A percentile compares a stretch with the other conserved stretches of the same genome.
Conservation (phyloP, 140 eudicot species). For the Eryngium alpinum region DNA sequence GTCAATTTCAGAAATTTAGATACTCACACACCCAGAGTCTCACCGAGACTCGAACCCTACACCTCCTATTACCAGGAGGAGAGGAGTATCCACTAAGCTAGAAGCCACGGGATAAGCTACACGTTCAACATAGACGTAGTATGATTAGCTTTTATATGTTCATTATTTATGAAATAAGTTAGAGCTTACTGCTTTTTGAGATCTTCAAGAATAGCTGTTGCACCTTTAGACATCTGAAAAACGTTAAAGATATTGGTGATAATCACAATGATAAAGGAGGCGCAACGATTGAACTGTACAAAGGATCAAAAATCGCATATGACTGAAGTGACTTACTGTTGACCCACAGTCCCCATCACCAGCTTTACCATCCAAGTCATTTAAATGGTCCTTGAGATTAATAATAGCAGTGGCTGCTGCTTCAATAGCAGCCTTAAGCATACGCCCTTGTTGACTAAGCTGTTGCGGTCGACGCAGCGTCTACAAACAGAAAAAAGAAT, state of each 20-base stretch:
- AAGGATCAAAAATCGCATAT: conserved; percentile 10
- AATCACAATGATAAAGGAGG: conserved; percentile 1
- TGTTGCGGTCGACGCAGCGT: conserved; percentile 62
- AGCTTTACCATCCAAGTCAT: conserved; percentile 93
- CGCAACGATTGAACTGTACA: neutral
- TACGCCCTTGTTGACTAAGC: conserved; percentile 55
- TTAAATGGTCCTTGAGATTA: conserved; percentile 56
- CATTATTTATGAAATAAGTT: neutral
- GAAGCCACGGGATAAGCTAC: no score
- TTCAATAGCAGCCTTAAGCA: conserved; percentile 83
- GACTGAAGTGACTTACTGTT: conserved; percentile 54
- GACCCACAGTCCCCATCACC: conserved; percentile 99
- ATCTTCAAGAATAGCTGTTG: conserved; percentile 82
- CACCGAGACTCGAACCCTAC: no score
- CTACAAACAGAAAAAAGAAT: conserved; percentile 27
- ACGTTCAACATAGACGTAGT: neutral
- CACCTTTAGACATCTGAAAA: conserved; percentile 85
- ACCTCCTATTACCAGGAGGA: no score
- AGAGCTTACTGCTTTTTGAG: conserved; percentile 65
- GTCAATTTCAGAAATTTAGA: no score
- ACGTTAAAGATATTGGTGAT: neutral
- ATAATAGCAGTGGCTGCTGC: conserved; percentile 70
- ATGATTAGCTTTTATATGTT: neutral
- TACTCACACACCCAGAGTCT: no score
- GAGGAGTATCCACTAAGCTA: no score